A percentile compares a stretch with the other conserved stretches of the same genome.
Evolutionary conservation across 2,329 filamentous ascomycete species (phyloP).

Genomic region (Diaporthe ilicicola): DNA sequence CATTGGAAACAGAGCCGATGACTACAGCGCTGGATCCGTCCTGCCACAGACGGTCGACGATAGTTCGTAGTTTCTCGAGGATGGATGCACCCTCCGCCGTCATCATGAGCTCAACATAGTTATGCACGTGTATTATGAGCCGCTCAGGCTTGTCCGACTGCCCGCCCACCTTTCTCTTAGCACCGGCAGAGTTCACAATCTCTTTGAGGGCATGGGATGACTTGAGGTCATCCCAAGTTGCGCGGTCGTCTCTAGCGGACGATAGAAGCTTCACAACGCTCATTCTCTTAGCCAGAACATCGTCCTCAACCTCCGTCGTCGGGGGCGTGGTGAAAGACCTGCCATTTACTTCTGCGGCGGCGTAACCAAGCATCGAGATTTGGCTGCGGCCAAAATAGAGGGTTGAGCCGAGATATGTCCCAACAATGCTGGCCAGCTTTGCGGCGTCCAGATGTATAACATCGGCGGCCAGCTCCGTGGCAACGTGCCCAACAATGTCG

Average conservation of each 20-base stretch:
- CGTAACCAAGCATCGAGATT: constrained; percentile 65
- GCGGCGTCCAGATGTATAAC: constrained; percentile 74
- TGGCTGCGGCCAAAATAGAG: constrained; percentile 56
- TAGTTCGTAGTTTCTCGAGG: constrained; percentile 72
- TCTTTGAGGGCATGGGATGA: constrained; percentile 64
- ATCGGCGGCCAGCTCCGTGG: constrained; percentile 63
- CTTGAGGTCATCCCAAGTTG: constrained; percentile 67
- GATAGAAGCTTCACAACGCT: constrained; percentile 40
- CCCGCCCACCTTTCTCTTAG: constrained; percentile 41
- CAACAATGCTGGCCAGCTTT: constrained; percentile 74
- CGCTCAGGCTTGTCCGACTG: constrained; percentile 30
- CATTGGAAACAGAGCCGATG: constrained; percentile 75
- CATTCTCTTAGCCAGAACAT: constrained; percentile 32
- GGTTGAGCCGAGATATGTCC: constrained; percentile 73
- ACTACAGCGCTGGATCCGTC: constrained; percentile 78
- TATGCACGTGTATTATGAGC: constrained; percentile 80
- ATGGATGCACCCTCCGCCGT: constrained; percentile 75
- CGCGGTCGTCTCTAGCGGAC: constrained; percentile 51
- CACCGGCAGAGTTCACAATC: constrained; percentile 59
- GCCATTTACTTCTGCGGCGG: constrained; percentile 63
- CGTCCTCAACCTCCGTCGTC: constrained; percentile 51
- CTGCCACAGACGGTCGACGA: constrained; percentile 76
- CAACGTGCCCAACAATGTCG: constrained; percentile 42
- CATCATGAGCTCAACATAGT: constrained; percentile 80
- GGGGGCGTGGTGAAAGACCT: constrained; percentile 52